Base-by-base conservation (phyloP, 441 rosid genomes). In the Adansonia gregorii region DNA sequence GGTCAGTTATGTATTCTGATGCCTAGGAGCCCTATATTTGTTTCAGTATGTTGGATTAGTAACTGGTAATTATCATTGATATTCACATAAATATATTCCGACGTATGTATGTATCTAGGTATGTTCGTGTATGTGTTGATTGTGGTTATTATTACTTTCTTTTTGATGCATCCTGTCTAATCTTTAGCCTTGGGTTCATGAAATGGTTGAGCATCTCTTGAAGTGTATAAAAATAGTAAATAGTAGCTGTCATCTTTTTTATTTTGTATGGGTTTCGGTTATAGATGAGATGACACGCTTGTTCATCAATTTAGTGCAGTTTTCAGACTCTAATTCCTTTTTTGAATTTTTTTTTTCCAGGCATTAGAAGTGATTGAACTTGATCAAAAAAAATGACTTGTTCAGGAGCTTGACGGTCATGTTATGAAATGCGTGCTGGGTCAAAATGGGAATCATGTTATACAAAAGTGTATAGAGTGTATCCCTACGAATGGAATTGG, bases 361-460 rank as follows among this genome's bases (percentile, higher is more conserved):
- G 99, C 99, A 41, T 93, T 94, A 77, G 98, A 96, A 84, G 98
- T 91, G 84, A 93, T 94, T 79, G 99, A 96, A 79, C 88, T 85
- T 79, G 96, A 94, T 83, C 97, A 94, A 84, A 95, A 91, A 87
- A 83, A 84, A 31, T 85, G 78, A 75, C 89, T 96, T 46, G 91
- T 90, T 67, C 88, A 79, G 74, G 98, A 96, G 88, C 95, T 96
- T 45, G 97, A 96, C 78, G 97, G 98, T 58, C 90, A 96, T 77
- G 92, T 94, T 79, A 84, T 90, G 93, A 87, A 84, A 87, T 96
- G 99, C 72, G 98, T 96, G 45, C 90, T 88, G 77, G 99, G 94
- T 84, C 99, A 96, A 83, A 96, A 96, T 68, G 99, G 99, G 60
- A 96, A 96, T 85, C 98, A 96, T 61, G 97, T 96, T 43, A 89